Evolutionary conservation across 2,329 filamentous ascomycete genomes (phyloP).

Genomic region (Hypoxylon sp.): DNA sequence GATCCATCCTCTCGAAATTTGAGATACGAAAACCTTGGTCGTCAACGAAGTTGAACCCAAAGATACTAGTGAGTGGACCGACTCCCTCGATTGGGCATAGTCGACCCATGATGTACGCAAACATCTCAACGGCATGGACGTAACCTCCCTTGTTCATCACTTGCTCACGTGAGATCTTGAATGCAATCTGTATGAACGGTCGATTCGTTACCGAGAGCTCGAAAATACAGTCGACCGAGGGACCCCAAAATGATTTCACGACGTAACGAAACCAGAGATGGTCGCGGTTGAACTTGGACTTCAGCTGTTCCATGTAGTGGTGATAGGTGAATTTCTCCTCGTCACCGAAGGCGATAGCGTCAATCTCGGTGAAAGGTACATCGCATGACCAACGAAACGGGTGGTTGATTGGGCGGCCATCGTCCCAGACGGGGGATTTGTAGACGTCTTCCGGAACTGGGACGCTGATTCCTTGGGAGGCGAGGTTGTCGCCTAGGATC

Average conservation of each 20-base stretch:
- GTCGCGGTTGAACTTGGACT: not conserved
- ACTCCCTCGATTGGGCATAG: conserved; percentile 2
- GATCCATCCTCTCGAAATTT: conserved; percentile 14
- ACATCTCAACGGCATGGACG: conserved; percentile 3
- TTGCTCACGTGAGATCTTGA: not conserved
- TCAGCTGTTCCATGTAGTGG: not conserved
- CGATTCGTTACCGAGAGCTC: not conserved
- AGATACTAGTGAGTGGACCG: conserved; percentile 17
- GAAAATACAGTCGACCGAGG: conserved; percentile 6
- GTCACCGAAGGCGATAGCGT: not conserved
- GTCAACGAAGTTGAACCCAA: conserved; percentile 24
- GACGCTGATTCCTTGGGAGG: not conserved
- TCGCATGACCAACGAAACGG: not conserved
- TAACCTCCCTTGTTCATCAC: not conserved
- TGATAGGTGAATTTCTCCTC: not conserved
- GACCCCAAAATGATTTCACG: conserved; percentile 26
- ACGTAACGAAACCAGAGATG: conserved; percentile 17
- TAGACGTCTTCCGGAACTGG: not conserved
- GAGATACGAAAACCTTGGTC: not conserved
- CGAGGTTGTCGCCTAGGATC: not conserved
- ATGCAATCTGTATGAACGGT: conserved; percentile 24
- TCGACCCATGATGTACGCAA: conserved; percentile 26
- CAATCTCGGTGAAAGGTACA: not conserved
- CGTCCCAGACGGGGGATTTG: not conserved
- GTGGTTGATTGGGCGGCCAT: not conserved